A percentile compares a stretch with the other conserved stretches of the same genome.
These are phyloP conservation scores for Fusarium albidum DNA, from an alignment of 2,329 filamentous ascomycete species.

Conservation along the genomic window DNA sequence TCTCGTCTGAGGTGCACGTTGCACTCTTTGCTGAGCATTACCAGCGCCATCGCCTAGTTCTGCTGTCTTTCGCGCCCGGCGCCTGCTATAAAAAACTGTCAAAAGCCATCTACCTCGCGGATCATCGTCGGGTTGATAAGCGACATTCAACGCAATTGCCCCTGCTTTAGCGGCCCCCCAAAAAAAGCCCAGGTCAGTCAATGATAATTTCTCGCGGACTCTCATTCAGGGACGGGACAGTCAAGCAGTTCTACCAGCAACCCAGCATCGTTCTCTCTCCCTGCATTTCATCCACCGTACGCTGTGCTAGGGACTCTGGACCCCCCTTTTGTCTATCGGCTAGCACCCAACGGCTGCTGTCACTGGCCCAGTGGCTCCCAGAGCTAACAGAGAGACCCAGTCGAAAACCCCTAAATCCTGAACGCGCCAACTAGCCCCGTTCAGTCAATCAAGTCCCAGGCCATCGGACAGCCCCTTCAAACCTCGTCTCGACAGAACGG, in stretches of 20 bases:
- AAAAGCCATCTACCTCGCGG: conserved; percentile 6
- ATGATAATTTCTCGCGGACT: conserved; percentile 6
- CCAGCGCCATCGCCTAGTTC: neutral
- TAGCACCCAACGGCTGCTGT: conserved; percentile 8
- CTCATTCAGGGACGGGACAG: conserved; percentile 3
- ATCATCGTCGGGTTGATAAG: conserved; percentile 25
- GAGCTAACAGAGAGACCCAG: conserved; percentile 29
- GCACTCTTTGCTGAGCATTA: neutral
- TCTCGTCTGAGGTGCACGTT: neutral
- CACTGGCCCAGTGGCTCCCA: conserved; percentile 22
- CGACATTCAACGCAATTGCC: conserved; percentile 16
- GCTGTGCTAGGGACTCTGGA: conserved; percentile 4
- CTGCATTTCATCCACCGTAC: neutral
- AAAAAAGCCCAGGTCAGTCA: conserved; percentile 22
- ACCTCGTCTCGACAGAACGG: conserved; percentile 35
- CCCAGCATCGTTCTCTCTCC: conserved; percentile 3
- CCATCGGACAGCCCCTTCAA: conserved; percentile 37
- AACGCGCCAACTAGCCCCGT: conserved; percentile 40
- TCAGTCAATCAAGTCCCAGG: conserved; percentile 37
- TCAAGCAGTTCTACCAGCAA: conserved; percentile 3
- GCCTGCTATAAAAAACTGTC: conserved; percentile 7
- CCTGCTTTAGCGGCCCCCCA: conserved; percentile 18
- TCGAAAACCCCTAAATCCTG: conserved; percentile 40
- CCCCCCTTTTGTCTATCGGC: conserved; percentile 4
- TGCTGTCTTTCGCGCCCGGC: neutral